Percentiles rank a stretch among this genome's conserved stretches.
phyloP scores from a whole-genome alignment of 2,329 filamentous ascomycete genomes.

The Stemphylium beticola region DNA sequence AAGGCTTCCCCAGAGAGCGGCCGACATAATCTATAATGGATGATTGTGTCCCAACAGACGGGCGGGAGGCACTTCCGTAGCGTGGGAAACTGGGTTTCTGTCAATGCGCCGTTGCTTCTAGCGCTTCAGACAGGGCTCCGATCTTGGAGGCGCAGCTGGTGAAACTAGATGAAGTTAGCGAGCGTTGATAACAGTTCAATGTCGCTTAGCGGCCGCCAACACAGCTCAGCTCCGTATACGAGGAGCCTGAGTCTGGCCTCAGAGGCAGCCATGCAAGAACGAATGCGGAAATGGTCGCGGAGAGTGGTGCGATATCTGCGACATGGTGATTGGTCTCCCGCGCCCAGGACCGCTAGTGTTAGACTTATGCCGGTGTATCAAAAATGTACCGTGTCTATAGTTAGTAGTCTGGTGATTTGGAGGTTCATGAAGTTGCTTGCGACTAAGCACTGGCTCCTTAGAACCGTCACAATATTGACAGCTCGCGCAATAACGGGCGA shows the following conservation, averaged over 20 bases:
- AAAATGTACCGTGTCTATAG: constrained; percentile 8
- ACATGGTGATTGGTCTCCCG: constrained; percentile 8
- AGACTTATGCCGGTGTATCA: constrained; percentile 3
- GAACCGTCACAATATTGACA: background rate
- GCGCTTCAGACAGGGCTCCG: constrained; percentile 11
- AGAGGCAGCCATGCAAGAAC: background rate
- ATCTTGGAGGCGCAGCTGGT: constrained; percentile 6
- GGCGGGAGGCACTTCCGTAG: constrained; percentile 20
- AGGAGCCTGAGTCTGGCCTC: constrained; percentile 6
- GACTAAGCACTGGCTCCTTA: background rate
- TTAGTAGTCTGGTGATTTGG: background rate
- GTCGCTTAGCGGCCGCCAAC: constrained; percentile 10
- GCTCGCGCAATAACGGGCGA: background rate
- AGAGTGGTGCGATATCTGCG: background rate
- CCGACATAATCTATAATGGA: constrained; percentile 18
- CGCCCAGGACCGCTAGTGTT: background rate
- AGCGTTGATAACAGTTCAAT: constrained; percentile 14
- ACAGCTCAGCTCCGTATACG: constrained; percentile 10
- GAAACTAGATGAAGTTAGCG: constrained; percentile 10
- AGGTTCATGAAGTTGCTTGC: constrained; percentile 2
- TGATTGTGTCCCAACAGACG: constrained; percentile 19
- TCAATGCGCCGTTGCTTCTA: constrained; percentile 17
- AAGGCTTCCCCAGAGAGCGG: constrained; percentile 4
- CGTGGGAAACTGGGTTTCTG: constrained; percentile 13
- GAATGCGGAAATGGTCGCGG: constrained; percentile 14